Evolutionary conservation across 1,139 yeast species (phyloP).

Genomic region (Meyerozyma carpophila): DNA sequence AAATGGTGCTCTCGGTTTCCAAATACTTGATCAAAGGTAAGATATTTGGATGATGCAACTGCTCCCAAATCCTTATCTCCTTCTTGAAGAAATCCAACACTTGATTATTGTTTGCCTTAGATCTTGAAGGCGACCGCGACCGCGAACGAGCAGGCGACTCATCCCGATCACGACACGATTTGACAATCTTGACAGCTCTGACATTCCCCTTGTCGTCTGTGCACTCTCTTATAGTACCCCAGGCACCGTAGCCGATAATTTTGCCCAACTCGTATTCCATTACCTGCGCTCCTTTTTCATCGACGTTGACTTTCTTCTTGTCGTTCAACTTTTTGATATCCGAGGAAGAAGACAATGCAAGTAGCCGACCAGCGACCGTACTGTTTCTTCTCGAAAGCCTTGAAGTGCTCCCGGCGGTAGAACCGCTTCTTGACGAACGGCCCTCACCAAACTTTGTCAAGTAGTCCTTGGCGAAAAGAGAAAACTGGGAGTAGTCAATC

Average conservation of each 20-base stretch:
- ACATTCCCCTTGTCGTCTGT: constrained; percentile 34
- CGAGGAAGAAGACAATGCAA: constrained; percentile 35
- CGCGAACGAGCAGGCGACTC: constrained; percentile 5
- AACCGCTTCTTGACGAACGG: constrained; percentile 17
- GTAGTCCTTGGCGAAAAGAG: constrained; percentile 36
- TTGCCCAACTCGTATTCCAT: constrained; percentile 62
- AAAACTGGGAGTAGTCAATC: constrained; percentile 46
- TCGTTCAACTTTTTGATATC: constrained; percentile 25
- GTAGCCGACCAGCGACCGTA: constrained; percentile 39
- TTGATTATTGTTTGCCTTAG: constrained; percentile 18
- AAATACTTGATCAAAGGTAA: constrained; percentile 57
- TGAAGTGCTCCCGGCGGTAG: constrained; percentile 21
- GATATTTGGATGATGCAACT: constrained; percentile 58
- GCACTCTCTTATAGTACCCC: constrained; percentile 87
- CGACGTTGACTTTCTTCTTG: constrained; percentile 31
- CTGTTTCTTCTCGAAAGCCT: constrained; percentile 29
- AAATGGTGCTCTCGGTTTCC: constrained; percentile 59
- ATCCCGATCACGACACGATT: constrained; percentile 33
- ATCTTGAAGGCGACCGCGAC: constrained; percentile 7
- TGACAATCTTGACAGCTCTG: constrained; percentile 76
- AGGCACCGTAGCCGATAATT: constrained; percentile 87
- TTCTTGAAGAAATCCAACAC: constrained; percentile 52
- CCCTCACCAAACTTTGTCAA: constrained; percentile 10
- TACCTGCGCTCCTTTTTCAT: constrained; percentile 58
- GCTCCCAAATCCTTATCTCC: constrained; percentile 74